Base-by-base conservation (phyloP, 108 stramenopile genomes). In the Cyclostephanos tholiformis region DNA sequence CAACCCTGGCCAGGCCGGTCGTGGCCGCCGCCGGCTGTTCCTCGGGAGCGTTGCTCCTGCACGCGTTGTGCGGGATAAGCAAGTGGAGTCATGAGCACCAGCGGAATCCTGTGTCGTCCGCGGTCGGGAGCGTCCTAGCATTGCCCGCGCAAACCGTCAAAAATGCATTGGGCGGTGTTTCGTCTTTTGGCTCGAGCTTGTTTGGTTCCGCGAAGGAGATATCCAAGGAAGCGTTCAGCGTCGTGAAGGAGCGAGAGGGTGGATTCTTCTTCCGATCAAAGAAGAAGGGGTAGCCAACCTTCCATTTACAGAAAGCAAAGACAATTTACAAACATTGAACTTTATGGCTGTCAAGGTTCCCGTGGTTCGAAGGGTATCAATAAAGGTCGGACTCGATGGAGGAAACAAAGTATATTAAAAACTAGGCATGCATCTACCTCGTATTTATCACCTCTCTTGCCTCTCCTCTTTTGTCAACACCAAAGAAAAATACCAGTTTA, bases 31-130 rank as follows among this genome's bases (percentile, higher is more conserved):
- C 92, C 5, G 93, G 89, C 10, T 90, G 90, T 74, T 89, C 89
- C 17, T 79, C 88, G n/a, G 95, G 95, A 20, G 83, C 74, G 16
- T 49, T 96, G 59, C 84, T 93, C 17, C 74, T 96, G 43, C 95
- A 96, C 75, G 95, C 95, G 20, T 75, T 96, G 29, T 79, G 82
- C 39, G 95, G 95, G 22, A 94, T 96, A 16, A 89, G 91, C 22
- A 79, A 87, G 29, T 96, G 88, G 87, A 88, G 88, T 49, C 77
- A 88, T 32, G 84, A 82, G 49, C 69, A 86, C 41, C 79, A 84
- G 49, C 44, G 75, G 16, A 71, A 63, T 25, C 44, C 71, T 7
- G 67, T 84, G 20, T 49, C 79, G 32, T 69, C 75, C 22, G 75
- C 88, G 32, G 89, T 95, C 44, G 94, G 94, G 7, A 87, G 64